phyloP scores from a whole-genome alignment of 2,329 filamentous ascomycete species.

The Fusarium pseudocircinatum region DNA sequence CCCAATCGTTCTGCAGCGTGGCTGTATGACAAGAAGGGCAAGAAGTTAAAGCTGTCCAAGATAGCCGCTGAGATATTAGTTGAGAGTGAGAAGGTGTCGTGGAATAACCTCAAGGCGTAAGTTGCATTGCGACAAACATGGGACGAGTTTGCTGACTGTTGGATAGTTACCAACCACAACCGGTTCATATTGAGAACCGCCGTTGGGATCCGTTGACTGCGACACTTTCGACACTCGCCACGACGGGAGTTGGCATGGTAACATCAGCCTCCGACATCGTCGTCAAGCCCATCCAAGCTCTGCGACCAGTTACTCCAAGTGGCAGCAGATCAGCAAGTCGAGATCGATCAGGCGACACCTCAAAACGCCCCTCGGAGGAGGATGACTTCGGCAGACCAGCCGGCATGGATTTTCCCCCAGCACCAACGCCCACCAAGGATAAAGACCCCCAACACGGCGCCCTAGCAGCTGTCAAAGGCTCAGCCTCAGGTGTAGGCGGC shows the following conservation, averaged over 20 bases:
- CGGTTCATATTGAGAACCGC: constrained; percentile 20
- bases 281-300: constrained; percentile 17
- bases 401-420: not conserved
- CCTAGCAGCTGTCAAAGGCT: constrained; percentile 10
- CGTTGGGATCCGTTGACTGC: constrained; percentile 20
- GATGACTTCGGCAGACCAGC: not conserved
- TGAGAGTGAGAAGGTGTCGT: constrained; percentile 1
- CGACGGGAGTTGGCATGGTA: too few species aligned
- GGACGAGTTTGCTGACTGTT: too few species aligned
- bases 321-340: accelerated
- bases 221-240: too few species aligned
- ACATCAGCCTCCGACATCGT: constrained; percentile 21
- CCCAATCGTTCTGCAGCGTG: constrained; percentile 9
- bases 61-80: constrained; percentile 25
- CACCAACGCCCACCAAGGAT: not conserved
- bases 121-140: too few species aligned
- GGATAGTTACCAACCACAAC: not conserved
- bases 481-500: constrained; percentile 5
- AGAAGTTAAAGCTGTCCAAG: constrained; percentile 23
- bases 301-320: not conserved
- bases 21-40: constrained; percentile 5
- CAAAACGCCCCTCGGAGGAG: accelerated
- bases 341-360: accelerated
- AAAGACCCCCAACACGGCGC: not conserved
- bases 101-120: constrained; percentile 10